A percentile compares a stretch with the other conserved stretches of the same genome.
Evolutionary conservation across 352 stramenopile genomes (phyloP).

Genomic region (Pythium coloratum): DNA sequence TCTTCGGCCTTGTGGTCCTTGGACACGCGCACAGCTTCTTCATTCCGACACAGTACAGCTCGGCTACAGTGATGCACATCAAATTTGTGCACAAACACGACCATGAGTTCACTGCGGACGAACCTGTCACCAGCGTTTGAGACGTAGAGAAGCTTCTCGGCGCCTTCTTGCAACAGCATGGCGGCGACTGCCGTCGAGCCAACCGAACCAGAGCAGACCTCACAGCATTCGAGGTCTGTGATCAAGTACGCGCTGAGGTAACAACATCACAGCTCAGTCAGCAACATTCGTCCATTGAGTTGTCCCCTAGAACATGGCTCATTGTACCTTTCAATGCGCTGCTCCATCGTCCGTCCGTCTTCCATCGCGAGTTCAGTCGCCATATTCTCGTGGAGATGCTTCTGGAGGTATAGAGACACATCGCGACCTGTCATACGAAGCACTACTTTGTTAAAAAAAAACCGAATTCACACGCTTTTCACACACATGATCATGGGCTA

Average conservation of each 20-base stretch:
- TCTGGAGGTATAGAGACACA: conserved; percentile 71
- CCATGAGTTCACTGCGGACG: background rate
- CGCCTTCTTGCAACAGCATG: conserved; percentile 45
- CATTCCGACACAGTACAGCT: conserved; percentile 60
- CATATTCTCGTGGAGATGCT: conserved; percentile 63
- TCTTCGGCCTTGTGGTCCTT: conserved; percentile 79
- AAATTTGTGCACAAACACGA: background rate
- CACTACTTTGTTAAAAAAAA: background rate
- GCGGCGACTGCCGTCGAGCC: conserved; percentile 67
- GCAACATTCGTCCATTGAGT: background rate
- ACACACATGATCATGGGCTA: background rate
- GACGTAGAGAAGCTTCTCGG: conserved; percentile 46
- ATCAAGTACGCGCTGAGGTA: conserved; percentile 60
- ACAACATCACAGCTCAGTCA: background rate
- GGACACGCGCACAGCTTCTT: conserved; percentile 53
- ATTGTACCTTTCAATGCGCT: conserved; percentile 56
- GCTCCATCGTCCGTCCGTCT: conserved; percentile 42
- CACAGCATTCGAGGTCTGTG: conserved; percentile 76
- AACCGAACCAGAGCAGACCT: conserved; percentile 42
- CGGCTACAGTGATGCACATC: conserved; percentile 36
- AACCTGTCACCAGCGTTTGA: conserved; percentile 82
- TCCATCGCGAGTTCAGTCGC: conserved; percentile 48
- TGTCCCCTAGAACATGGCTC: too few species aligned
- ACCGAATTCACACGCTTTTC: too few species aligned
- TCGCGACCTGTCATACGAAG: conserved; percentile 42